phyloP scores from a whole-genome alignment of 176 grass and related monocot genomes.

The Phoenix roebelenii region DNA sequence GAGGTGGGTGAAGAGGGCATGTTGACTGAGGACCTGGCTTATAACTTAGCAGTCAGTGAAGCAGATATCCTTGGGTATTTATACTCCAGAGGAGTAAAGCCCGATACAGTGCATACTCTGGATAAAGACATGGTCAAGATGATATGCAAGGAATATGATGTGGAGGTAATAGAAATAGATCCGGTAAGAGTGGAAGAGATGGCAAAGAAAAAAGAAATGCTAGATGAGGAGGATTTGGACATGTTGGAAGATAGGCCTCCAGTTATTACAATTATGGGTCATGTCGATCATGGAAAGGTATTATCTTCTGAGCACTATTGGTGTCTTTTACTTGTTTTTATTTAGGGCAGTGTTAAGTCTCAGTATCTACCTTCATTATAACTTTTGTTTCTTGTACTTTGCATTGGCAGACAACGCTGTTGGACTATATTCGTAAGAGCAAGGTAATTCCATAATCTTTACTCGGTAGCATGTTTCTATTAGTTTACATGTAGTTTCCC shows the following conservation, averaged over 20 bases:
- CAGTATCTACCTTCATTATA: too few relatives aligned
- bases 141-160: slow-evolving; percentile 90
- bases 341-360: too few relatives aligned
- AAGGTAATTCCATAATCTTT: slow-evolving; percentile 50
- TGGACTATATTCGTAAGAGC: slow-evolving; percentile 92
- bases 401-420: slow-evolving; percentile 64
- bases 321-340: slow-evolving; percentile 4
- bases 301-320: neutral
- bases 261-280: slow-evolving; percentile 98
- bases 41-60: slow-evolving; percentile 60
- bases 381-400: slow-evolving; percentile 13
- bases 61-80: slow-evolving; percentile 63
- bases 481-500: neutral
- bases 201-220: slow-evolving; percentile 87
- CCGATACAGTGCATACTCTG: slow-evolving; percentile 49
- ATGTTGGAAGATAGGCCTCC: slow-evolving; percentile 74
- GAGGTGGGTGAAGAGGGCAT: slow-evolving; percentile 90
- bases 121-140: slow-evolving; percentile 95
- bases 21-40: slow-evolving; percentile 69
- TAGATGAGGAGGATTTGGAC: slow-evolving; percentile 87
- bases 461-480: slow-evolving; percentile 1
- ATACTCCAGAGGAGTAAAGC: slow-evolving; percentile 44
- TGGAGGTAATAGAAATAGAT: slow-evolving; percentile 75
- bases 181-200: slow-evolving; percentile 74
- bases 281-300: slow-evolving; percentile 99